phyloP scores from a whole-genome alignment of 2,329 filamentous ascomycete genomes.

The Mollisia scopiformis region DNA sequence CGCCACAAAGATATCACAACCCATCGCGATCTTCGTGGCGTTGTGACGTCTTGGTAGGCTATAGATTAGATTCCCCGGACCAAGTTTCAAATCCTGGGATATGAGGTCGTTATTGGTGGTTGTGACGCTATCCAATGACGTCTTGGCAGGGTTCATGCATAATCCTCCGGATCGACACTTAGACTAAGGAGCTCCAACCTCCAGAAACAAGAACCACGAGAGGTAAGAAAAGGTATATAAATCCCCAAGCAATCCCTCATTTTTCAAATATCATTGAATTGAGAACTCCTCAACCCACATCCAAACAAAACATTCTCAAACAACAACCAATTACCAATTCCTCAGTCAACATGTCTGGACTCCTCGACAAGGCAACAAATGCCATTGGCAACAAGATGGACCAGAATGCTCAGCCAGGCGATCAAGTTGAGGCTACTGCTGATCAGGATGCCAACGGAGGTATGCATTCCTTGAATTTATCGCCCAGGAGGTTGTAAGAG shows the following conservation, averaged over 20 bases:
- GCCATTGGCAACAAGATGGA: background rate
- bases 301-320: background rate
- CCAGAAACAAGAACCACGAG: background rate
- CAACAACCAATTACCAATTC: background rate
- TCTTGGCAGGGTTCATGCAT: background rate
- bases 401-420: background rate
- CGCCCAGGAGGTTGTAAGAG: background rate
- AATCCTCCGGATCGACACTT: no score
- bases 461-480: background rate
- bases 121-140: background rate
- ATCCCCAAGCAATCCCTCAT: background rate
- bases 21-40: background rate
- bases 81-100: background rate
- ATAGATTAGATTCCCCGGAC: background rate
- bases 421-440: background rate
- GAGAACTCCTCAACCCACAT: background rate
- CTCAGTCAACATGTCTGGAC: background rate
- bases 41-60: background rate
- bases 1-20: no score
- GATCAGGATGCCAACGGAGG: background rate
- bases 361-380: background rate
- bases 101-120: background rate
- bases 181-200: background rate
- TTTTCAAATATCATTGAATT: background rate
- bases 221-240: background rate